Evolutionary conservation across 2,329 filamentous ascomycete species (phyloP).

Genomic region (Paecilomyces sp.): DNA sequence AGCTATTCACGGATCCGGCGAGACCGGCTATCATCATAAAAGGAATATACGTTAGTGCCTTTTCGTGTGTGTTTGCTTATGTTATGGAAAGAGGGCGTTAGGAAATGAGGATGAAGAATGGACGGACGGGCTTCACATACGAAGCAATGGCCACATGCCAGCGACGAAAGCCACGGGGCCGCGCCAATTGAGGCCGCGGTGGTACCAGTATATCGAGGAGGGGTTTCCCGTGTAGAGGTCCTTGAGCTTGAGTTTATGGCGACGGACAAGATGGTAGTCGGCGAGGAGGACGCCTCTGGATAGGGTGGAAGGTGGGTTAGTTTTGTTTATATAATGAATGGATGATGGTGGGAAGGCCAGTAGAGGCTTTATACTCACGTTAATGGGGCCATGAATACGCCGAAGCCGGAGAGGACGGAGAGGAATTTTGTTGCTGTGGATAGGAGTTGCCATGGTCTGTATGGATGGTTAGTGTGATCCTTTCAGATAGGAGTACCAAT

Average conservation of each 20-base stretch:
- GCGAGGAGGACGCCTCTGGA: slow-evolving; percentile 32
- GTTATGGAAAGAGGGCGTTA: background rate
- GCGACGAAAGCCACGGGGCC: slow-evolving; percentile 31
- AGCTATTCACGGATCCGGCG: slow-evolving; percentile 11
- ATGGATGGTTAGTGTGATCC: background rate
- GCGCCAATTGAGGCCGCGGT: slow-evolving; percentile 38
- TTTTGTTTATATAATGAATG: background rate
- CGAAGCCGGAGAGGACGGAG: slow-evolving; percentile 34
- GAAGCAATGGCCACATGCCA: slow-evolving; percentile 19
- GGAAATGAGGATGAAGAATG: background rate
- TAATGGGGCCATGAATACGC: slow-evolving; percentile 39
- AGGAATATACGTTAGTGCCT: background rate
- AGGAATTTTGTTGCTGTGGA: slow-evolving; percentile 21
- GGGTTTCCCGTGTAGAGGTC: slow-evolving; percentile 32
- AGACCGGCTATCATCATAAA: slow-evolving; percentile 11
- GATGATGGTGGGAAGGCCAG: background rate
- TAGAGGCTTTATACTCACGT: slow-evolving; percentile 10
- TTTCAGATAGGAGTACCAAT: background rate
- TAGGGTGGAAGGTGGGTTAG: background rate
- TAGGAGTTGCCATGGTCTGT: slow-evolving; percentile 33
- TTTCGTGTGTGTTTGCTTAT: background rate
- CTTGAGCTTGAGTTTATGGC: slow-evolving; percentile 28
- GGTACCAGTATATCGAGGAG: slow-evolving; percentile 33
- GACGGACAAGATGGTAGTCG: slow-evolving; percentile 35
- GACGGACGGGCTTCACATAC: background rate